Conservation (phyloP, 352 stramenopile genomes). For the Globisporangium middletonii region DNA sequence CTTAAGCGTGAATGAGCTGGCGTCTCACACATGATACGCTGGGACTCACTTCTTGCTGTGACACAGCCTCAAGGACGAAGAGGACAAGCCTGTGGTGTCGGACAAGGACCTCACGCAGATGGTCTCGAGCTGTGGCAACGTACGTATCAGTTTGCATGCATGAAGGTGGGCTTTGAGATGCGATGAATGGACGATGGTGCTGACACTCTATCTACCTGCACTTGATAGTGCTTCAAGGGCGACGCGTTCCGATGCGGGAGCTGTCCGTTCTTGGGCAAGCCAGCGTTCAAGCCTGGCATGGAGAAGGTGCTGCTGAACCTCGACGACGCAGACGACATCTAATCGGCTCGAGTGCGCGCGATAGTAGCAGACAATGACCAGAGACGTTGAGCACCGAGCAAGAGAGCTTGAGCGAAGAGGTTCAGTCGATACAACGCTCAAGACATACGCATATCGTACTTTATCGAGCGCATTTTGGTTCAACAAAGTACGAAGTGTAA, state of each 20-base stretch:
- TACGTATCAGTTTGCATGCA: conserved; percentile 19
- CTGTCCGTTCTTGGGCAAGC: conserved; percentile 95
- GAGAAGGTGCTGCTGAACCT: conserved; percentile 82
- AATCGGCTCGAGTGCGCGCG: conserved; percentile 5
- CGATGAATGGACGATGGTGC: neutral
- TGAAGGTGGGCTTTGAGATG: neutral
- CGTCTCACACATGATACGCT: neutral
- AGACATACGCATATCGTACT: too few relatives aligned
- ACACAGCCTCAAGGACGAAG: conserved; percentile 64
- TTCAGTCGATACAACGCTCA: too few relatives aligned
- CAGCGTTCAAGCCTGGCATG: conserved; percentile 93
- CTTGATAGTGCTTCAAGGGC: conserved; percentile 91
- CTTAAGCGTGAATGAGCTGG: too few relatives aligned
- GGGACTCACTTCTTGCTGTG: neutral
- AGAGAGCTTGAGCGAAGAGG: too few relatives aligned
- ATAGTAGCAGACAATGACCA: neutral
- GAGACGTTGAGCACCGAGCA: neutral
- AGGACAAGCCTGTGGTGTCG: conserved; percentile 67
- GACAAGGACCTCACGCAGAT: conserved; percentile 69
- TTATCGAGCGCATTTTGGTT: too few relatives aligned
- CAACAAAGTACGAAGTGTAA: too few relatives aligned
- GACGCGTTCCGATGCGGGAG: conserved; percentile 96
- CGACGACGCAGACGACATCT: conserved; percentile 76
- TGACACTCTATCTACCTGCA: neutral
- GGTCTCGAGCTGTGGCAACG: conserved; percentile 81